phyloP scores from a whole-genome alignment of 257 asterid species.

The Agastache rugosa region DNA sequence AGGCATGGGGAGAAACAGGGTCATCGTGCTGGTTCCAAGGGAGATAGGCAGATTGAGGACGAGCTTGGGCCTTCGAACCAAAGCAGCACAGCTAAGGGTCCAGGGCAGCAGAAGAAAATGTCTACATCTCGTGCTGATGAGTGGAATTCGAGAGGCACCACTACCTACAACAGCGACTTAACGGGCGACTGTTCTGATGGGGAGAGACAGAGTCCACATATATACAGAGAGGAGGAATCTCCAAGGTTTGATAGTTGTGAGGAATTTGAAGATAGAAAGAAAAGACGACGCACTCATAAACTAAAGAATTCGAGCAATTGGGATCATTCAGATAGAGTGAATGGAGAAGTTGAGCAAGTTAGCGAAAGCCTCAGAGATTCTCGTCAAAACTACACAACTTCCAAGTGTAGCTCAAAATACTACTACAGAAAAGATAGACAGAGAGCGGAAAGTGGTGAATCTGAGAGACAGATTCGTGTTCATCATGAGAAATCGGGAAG shows the following conservation, averaged over 20 bases:
- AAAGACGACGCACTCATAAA: slow-evolving; percentile 15
- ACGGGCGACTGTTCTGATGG: slow-evolving; percentile 42
- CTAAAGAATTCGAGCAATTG: slow-evolving; percentile 33
- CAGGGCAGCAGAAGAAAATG: slow-evolving; percentile 4
- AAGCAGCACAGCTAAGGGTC: neutral
- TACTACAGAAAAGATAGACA: slow-evolving; percentile 26
- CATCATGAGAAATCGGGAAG: slow-evolving; percentile 38
- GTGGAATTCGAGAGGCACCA: neutral
- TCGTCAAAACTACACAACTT: slow-evolving; percentile 29
- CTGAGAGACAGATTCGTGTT: slow-evolving; percentile 8
- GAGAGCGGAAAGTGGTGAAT: slow-evolving; percentile 13
- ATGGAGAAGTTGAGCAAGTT: slow-evolving; percentile 34
- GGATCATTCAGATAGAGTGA: slow-evolving; percentile 31
- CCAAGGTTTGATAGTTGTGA: slow-evolving; percentile 33
- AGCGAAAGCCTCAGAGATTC: slow-evolving; percentile 22
- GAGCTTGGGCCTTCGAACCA: neutral
- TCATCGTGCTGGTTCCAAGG: slow-evolving; percentile 35
- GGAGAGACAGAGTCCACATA: slow-evolving; percentile 24
- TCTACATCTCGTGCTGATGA: slow-evolving; percentile 47
- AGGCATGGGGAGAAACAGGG: slow-evolving; percentile 32
- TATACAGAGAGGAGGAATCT: slow-evolving; percentile 32
- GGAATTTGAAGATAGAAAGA: slow-evolving; percentile 40
- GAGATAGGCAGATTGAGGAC: slow-evolving; percentile 34
- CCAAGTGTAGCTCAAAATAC: slow-evolving; percentile 39
- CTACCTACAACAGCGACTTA: slow-evolving; percentile 32